Conservation (phyloP, 1,139 yeast genomes). For the Meyerozyma elateridarum region DNA sequence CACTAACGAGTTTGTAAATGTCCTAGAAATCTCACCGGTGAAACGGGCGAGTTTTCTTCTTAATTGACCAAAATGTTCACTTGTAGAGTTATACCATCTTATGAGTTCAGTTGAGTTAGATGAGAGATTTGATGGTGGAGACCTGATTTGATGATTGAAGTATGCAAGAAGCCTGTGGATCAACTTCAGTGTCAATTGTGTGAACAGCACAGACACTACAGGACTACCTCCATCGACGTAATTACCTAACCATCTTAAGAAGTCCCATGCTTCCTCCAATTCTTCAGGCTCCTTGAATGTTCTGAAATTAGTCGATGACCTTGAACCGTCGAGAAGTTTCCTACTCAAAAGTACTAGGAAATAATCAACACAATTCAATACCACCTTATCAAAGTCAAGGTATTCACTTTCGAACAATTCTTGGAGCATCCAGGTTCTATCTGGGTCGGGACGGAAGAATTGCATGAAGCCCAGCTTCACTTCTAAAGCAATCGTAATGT, state of each 20-base stretch:
- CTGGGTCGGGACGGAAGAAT: conserved; percentile 57
- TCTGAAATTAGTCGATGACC: conserved; percentile 59
- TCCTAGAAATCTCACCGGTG: conserved; percentile 60
- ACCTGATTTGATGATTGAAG: conserved; percentile 64
- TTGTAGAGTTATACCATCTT: conserved; percentile 75
- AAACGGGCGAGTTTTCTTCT: conserved; percentile 83
- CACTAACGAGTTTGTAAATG: conserved; percentile 72
- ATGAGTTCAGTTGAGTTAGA: conserved; percentile 55
- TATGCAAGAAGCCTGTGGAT: conserved; percentile 67
- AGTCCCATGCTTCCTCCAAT: conserved; percentile 72
- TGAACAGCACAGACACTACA: conserved; percentile 73
- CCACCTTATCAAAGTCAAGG: conserved; percentile 60
- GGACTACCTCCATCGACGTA: conserved; percentile 82
- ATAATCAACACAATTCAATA: conserved; percentile 71
- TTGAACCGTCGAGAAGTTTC: conserved; percentile 75
- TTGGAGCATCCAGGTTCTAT: conserved; percentile 69
- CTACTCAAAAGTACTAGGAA: conserved; percentile 66
- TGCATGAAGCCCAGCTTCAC: conserved; percentile 66
- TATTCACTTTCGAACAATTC: conserved; percentile 58
- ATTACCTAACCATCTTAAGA: conserved; percentile 66
- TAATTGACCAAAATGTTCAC: conserved; percentile 80
- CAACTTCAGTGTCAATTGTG: conserved; percentile 61
- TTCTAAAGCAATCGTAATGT: conserved; percentile 70
- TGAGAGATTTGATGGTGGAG: conserved; percentile 49
- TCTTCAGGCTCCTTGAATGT: conserved; percentile 93